Conservation (phyloP, 495 filamentous ascomycete genomes). For the Platismatia glauca region DNA sequence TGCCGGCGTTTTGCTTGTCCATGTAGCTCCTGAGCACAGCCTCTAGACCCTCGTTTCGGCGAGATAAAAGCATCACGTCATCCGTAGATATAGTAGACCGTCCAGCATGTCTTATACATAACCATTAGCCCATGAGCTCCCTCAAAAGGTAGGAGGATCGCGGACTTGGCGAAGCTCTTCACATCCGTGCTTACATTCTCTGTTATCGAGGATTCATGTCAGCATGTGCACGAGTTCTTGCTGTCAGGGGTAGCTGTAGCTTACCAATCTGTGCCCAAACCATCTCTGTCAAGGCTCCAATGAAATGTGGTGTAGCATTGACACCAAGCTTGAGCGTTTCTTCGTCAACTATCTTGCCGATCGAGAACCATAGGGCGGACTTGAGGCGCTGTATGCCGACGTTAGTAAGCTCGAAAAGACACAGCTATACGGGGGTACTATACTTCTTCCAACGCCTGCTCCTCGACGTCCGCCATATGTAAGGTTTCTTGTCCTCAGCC, state of each 20-base stretch:
- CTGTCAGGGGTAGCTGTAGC: background rate
- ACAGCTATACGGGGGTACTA: background rate
- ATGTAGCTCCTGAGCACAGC: constrained; percentile 60
- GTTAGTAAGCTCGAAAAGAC: background rate
- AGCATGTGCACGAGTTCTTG: background rate
- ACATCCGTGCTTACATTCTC: constrained; percentile 69
- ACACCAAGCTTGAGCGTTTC: constrained; percentile 65
- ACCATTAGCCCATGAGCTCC: background rate
- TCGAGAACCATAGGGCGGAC: constrained; percentile 82
- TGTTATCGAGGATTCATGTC: constrained; percentile 26
- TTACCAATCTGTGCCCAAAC: constrained; percentile 84
- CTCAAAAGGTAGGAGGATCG: background rate
- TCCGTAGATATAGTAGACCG: constrained; percentile 70
- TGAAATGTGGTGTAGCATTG: constrained; percentile 93
- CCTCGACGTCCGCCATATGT: constrained; percentile 34
- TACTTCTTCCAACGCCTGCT: constrained; percentile 37
- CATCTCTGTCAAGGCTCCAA: constrained; percentile 83
- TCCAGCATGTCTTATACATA: constrained; percentile 58
- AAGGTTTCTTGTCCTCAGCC: background rate
- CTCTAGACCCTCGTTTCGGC: constrained; percentile 77
- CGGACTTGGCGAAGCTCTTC: constrained; percentile 66
- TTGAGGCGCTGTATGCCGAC: constrained; percentile 60
- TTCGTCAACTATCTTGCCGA: constrained; percentile 85
- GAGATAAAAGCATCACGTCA: constrained; percentile 78
- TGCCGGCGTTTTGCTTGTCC: constrained; percentile 41